phyloP scores from a whole-genome alignment of 805 yeast genomes.

The Kodamaea hsintzibuensis region DNA sequence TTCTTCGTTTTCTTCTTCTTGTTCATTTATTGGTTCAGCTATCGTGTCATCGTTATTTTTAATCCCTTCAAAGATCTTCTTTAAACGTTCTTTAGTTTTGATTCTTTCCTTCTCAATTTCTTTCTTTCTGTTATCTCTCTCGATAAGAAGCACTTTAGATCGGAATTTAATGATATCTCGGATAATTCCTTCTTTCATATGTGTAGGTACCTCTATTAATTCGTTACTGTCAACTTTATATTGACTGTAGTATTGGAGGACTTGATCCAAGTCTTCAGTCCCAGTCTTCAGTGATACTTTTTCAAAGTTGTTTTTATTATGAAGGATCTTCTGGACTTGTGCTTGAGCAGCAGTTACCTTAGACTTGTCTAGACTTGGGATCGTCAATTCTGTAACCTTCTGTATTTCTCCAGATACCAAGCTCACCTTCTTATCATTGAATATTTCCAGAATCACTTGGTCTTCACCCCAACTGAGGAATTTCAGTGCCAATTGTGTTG shows the following conservation, averaged over 20 bases:
- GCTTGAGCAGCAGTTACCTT: background rate
- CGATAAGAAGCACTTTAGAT: conserved; percentile 52
- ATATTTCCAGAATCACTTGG: background rate
- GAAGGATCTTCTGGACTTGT: conserved; percentile 6
- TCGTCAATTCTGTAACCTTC: background rate
- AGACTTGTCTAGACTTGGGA: background rate
- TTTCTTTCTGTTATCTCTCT: conserved; percentile 49
- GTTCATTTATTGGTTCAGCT: background rate
- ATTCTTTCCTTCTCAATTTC: conserved; percentile 50
- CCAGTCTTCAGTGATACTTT: conserved; percentile 21
- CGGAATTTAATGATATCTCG: conserved; percentile 58
- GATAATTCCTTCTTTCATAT: conserved; percentile 51
- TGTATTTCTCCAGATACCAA: background rate
- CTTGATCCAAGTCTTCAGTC: conserved; percentile 38
- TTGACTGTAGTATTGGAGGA: conserved; percentile 32
- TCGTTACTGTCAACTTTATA: conserved; percentile 61
- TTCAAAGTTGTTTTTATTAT: conserved; percentile 23
- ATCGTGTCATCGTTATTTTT: conserved; percentile 11
- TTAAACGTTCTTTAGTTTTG: conserved; percentile 48
- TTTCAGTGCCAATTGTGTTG: background rate
- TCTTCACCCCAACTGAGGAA: background rate
- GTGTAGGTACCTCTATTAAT: conserved; percentile 55
- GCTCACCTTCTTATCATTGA: background rate
- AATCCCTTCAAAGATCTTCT: conserved; percentile 44
- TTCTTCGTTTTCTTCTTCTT: background rate